Evolutionary conservation across 768 basidiomycete genomes (phyloP).

Genomic region (Russula dissimulans): DNA sequence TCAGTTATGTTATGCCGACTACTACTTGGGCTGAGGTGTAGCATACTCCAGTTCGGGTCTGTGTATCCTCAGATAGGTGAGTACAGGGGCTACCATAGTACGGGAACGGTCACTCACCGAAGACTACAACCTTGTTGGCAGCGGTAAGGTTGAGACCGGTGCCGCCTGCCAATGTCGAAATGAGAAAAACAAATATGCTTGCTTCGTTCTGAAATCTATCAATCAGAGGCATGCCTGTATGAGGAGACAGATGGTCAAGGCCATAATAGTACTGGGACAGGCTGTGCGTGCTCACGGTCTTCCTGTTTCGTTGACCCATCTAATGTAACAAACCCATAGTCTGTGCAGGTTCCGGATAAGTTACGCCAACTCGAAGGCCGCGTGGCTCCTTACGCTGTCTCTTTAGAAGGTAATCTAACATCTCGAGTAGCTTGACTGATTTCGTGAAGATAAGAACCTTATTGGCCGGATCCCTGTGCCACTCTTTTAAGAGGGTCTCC

Average conservation of each 20-base stretch:
- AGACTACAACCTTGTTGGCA: constrained; percentile 91
- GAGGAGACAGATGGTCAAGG: background rate
- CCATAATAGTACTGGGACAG: background rate
- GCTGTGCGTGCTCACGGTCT: constrained; percentile 44
- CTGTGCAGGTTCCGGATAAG: constrained; percentile 18
- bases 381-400: constrained; percentile 35
- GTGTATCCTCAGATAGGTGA: background rate
- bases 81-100: background rate
- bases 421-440: constrained; percentile 80
- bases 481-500: constrained; percentile 52
- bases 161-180: constrained; percentile 87
- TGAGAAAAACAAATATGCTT: constrained; percentile 70
- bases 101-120: constrained; percentile 37
- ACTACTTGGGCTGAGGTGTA: background rate
- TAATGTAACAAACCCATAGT: constrained; percentile 57
- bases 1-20: background rate
- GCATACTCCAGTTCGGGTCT: constrained; percentile 95
- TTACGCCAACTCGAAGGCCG: constrained; percentile 15
- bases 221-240: constrained; percentile 73
- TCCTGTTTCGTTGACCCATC: constrained; percentile 66
- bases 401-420: constrained; percentile 71
- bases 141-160: constrained; percentile 85
- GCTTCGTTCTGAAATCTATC: constrained; percentile 74
- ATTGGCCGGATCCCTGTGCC: constrained; percentile 56
- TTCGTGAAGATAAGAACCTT: constrained; percentile 94